These are phyloP conservation scores for Ophiocordyceps robertsii DNA, from an alignment of 2,329 filamentous ascomycete species.

Conservation along the genomic window DNA sequence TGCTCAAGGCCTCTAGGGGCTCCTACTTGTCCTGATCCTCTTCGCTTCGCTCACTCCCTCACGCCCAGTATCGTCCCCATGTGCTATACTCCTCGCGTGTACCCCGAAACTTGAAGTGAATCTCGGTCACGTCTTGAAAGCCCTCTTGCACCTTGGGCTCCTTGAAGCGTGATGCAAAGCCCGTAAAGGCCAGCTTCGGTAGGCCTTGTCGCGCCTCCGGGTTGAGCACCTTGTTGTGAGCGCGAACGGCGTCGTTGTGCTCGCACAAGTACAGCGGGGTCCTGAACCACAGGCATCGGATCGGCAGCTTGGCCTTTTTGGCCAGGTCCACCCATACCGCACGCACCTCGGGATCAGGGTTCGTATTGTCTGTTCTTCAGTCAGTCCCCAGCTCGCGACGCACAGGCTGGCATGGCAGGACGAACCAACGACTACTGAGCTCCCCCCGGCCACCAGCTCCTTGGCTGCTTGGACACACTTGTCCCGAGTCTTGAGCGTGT, in stretches of 20 bases:
- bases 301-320: conserved; percentile 53
- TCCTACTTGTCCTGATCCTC: too few species aligned
- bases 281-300: conserved; percentile 78
- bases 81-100: conserved; percentile 51
- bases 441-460: conserved; percentile 48
- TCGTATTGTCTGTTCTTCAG: conserved; percentile 69
- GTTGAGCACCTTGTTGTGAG: conserved; percentile 60
- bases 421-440: conserved; percentile 67
- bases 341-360: conserved; percentile 66
- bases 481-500: conserved; percentile 61
- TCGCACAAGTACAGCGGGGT: conserved; percentile 55
- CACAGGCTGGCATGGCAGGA: conserved; percentile 8
- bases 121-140: conserved; percentile 63
- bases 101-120: conserved; percentile 67
- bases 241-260: conserved; percentile 79
- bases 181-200: conserved; percentile 67
- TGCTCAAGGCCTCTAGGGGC: too few species aligned
- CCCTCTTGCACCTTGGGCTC: conserved; percentile 64
- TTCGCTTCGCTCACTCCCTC: conserved; percentile 4
- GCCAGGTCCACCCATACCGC: conserved; percentile 69
- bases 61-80: conserved; percentile 73
- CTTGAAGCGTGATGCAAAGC: conserved; percentile 60
- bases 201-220: conserved; percentile 65
- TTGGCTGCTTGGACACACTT: conserved; percentile 61
- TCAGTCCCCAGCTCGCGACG: conserved; percentile 2